These are phyloP conservation scores for Macadamia integrifolia DNA, from an alignment of 164 flowering plant genomes.

Conservation along the genomic window DNA sequence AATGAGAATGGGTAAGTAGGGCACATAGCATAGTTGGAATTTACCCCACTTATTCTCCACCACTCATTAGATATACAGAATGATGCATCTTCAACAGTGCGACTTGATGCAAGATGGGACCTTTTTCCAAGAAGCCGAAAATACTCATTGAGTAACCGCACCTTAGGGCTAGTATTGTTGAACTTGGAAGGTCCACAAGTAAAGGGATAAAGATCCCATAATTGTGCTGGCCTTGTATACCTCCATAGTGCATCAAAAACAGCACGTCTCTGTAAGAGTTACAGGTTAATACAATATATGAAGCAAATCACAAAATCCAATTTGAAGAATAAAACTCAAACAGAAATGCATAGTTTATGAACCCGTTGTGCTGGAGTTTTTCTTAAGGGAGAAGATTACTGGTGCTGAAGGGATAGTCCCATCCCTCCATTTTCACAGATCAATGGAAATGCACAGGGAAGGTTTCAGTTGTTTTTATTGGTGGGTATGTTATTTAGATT, in stretches of 20 bases:
- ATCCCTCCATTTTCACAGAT: no score
- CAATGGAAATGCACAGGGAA: no score
- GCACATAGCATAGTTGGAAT: slow-evolving; percentile 68
- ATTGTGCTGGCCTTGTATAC: slow-evolving; percentile 60
- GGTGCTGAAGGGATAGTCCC: no score
- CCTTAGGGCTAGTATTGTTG: slow-evolving; percentile 52
- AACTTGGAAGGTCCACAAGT: slow-evolving; percentile 63
- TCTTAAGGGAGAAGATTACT: no score
- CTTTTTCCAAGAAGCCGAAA: slow-evolving; percentile 75
- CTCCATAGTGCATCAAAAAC: slow-evolving; percentile 65
- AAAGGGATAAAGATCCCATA: slow-evolving; percentile 91
- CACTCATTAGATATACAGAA: slow-evolving; percentile 61
- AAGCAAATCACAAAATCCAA: not conserved
- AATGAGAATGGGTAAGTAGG: slow-evolving; percentile 90
- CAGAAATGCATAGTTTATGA: no score
- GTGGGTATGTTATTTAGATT: no score
- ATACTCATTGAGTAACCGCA: slow-evolving; percentile 82
- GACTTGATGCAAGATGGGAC: slow-evolving; percentile 37
- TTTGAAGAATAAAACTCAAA: no score
- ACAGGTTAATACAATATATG: not conserved
- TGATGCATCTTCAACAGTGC: slow-evolving; percentile 55
- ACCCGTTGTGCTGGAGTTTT: no score
- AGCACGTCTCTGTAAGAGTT: slow-evolving; percentile 69
- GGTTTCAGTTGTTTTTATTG: no score
- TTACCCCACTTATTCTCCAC: slow-evolving; percentile 87